Conservation (phyloP, 768 basidiomycete genomes). For the Psilocybe cubensis region DNA sequence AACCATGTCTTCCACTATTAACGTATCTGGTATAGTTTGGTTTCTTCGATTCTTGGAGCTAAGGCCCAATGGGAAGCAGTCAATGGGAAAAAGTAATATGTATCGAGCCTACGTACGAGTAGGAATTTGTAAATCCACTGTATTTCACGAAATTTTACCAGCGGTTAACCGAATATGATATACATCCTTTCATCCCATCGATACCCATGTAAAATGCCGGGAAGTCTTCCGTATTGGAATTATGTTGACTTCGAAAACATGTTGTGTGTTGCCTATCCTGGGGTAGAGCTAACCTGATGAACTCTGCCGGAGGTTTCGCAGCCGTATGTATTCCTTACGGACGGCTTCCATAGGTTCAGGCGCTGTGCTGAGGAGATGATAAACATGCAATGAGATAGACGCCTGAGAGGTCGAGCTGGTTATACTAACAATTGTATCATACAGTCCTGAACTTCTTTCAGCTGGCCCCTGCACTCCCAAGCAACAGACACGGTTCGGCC, state of each 20-base stretch:
- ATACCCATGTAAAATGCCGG: not conserved
- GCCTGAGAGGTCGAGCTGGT: not conserved
- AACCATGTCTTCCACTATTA: not conserved
- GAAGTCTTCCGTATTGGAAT: not conserved
- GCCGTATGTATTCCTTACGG: constrained; percentile 71
- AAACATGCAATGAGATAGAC: constrained; percentile 3
- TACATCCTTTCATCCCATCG: not conserved
- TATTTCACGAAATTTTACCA: not conserved
- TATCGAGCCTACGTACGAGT: not conserved
- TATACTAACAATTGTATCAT: constrained; percentile 80
- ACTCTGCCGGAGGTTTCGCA: constrained; percentile 45
- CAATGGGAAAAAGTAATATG: constrained; percentile 41
- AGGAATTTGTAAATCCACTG: not conserved
- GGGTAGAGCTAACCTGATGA: not conserved
- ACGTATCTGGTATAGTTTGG: constrained; percentile 45
- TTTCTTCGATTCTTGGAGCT: constrained; percentile 72
- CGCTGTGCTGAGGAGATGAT: constrained; percentile 56
- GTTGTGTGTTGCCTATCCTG: no score
- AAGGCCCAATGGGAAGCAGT: constrained; percentile 68
- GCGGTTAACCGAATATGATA: not conserved
- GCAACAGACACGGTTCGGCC: constrained; percentile 84
- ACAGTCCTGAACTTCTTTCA: constrained; percentile 74
- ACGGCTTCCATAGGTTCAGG: constrained; percentile 76
- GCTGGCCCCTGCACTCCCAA: constrained; percentile 79
- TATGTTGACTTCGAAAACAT: no score